phyloP scores from a whole-genome alignment of 768 basidiomycete species.

The Leccinum subgranulosum region DNA sequence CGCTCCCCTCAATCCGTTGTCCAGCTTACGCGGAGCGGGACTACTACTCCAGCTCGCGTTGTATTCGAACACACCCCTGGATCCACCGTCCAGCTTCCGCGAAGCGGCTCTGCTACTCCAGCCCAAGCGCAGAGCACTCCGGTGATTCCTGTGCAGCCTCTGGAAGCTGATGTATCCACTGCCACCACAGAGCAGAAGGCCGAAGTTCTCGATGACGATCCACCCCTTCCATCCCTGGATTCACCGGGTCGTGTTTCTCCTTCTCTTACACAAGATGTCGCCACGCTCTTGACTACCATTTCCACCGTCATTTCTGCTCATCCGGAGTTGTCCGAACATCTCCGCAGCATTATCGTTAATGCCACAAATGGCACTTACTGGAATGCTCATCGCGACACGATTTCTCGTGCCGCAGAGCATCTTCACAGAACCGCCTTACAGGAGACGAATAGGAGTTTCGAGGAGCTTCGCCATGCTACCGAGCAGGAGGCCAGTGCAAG shows the following conservation, averaged over 20 bases:
- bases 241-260: conserved; percentile 28
- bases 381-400: conserved; percentile 55
- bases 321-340: conserved; percentile 66
- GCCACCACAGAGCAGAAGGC: conserved; percentile 9
- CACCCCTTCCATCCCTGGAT: conserved; percentile 49
- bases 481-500: conserved; percentile 66
- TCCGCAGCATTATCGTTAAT: conserved; percentile 64
- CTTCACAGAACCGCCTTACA: conserved; percentile 45
- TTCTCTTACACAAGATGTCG: conserved; percentile 63
- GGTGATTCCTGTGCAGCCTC: conserved; percentile 27
- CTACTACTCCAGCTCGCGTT: conserved; percentile 28
- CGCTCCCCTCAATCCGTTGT: conserved; percentile 14
- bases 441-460: conserved; percentile 38
- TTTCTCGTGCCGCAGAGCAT: conserved; percentile 56
- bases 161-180: conserved; percentile 11
- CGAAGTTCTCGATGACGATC: conserved; percentile 35
- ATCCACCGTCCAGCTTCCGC: conserved; percentile 14
- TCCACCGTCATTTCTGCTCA: conserved; percentile 56
- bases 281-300: conserved; percentile 55
- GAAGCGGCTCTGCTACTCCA: conserved; percentile 25
- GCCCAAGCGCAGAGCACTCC: conserved; percentile 42
- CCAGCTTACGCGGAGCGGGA: conserved; percentile 17
- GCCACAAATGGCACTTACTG: conserved; percentile 67
- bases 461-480: conserved; percentile 42
- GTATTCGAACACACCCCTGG: background rate